Evolutionary conservation across 495 filamentous ascomycete species (phyloP).

Genomic region (Lentithecium fluviatile): DNA sequence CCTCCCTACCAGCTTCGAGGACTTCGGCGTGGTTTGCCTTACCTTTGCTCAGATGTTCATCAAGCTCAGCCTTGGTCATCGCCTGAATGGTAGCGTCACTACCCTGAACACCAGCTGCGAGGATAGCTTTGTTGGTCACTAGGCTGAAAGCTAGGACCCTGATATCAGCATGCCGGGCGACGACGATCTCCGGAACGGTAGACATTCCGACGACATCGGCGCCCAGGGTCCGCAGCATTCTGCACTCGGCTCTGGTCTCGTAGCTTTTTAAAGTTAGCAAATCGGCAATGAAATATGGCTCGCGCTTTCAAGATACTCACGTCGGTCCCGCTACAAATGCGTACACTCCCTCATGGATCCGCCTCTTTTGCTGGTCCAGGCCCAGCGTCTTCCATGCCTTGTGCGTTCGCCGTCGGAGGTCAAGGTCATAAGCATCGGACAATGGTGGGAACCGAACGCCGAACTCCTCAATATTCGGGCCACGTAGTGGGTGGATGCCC

Average conservation of each 20-base stretch:
- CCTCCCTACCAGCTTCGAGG: constrained; percentile 59
- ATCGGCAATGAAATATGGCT: not conserved
- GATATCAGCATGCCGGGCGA: constrained; percentile 68
- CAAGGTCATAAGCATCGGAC: constrained; percentile 74
- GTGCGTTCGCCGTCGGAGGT: constrained; percentile 61
- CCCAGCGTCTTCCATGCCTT: constrained; percentile 57
- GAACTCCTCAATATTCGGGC: constrained; percentile 66
- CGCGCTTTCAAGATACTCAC: constrained; percentile 41
- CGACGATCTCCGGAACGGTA: constrained; percentile 73
- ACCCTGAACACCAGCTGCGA: constrained; percentile 62
- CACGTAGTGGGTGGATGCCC: constrained; percentile 68
- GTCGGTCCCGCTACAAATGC: constrained; percentile 71
- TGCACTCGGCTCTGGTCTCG: constrained; percentile 75
- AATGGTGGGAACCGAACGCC: constrained; percentile 70
- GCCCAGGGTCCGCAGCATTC: constrained; percentile 64
- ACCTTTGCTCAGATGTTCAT: constrained; percentile 57
- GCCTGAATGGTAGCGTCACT: constrained; percentile 49
- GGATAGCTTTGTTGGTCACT: constrained; percentile 71
- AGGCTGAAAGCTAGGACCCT: constrained; percentile 71
- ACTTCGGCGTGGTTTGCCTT: constrained; percentile 75
- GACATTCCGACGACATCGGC: constrained; percentile 79
- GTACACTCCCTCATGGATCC: constrained; percentile 72
- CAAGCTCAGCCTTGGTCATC: constrained; percentile 51
- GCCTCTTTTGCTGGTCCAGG: constrained; percentile 46
- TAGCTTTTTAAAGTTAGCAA: constrained; percentile 50